Evolutionary conservation across 441 rosid genomes (phyloP).

Genomic region (Isatis lusitanica): DNA sequence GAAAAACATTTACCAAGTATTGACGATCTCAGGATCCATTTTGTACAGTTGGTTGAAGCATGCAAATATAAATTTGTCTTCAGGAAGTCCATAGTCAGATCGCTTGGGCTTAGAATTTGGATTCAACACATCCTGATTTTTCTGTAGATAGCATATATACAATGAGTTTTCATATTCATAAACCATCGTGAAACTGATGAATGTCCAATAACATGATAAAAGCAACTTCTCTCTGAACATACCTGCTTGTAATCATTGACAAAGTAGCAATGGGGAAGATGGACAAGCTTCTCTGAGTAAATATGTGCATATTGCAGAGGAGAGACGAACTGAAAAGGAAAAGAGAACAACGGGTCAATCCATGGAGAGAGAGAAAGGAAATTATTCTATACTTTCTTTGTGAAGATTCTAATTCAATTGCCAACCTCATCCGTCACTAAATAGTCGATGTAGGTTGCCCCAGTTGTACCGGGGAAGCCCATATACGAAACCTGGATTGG

Average conservation of each 20-base stretch:
- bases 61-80: conserved; percentile 94
- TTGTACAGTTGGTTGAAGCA: conserved; percentile 99
- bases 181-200: neutral
- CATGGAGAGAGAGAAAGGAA: neutral
- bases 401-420: neutral
- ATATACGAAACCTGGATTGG: conserved; percentile 98
- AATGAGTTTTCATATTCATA: conserved; percentile 13
- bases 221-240: conserved; percentile 10
- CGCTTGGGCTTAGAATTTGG: conserved; percentile 74
- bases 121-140: conserved; percentile 88
- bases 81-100: conserved; percentile 94
- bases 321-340: conserved; percentile 78
- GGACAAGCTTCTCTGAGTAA: conserved; percentile 97
- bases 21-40: conserved; percentile 96
- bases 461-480: conserved; percentile 99
- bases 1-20: conserved; percentile 67
- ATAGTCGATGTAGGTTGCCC: conserved; percentile 91
- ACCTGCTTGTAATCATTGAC: conserved; percentile 99
- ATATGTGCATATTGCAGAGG: conserved; percentile 72
- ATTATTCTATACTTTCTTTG: neutral
- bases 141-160: conserved; percentile 48
- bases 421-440: conserved; percentile 96
- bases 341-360: conserved; percentile 22
- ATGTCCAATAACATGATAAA: neutral
- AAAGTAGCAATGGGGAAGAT: conserved; percentile 96